These are phyloP conservation scores for Ophiostoma sp. DNA, from an alignment of 2,329 filamentous ascomycete species.

Conservation along the genomic window DNA sequence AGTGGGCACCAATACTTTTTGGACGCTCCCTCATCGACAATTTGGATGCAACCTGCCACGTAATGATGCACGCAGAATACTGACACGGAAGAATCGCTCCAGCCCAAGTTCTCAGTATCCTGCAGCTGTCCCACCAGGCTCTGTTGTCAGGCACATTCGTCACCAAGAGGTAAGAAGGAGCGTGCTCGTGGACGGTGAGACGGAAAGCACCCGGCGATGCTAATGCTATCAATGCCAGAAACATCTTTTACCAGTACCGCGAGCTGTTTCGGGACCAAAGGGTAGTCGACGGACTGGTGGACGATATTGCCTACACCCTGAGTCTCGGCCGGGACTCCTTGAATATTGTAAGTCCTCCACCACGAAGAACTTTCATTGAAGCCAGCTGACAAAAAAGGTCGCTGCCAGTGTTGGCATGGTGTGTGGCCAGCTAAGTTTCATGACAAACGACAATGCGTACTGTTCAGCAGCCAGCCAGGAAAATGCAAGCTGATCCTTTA, in stretches of 20 bases:
- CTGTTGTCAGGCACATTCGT: slow-evolving; percentile 55
- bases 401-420: slow-evolving; percentile 74
- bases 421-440: slow-evolving; percentile 55
- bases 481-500: slow-evolving; percentile 17
- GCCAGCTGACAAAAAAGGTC: slow-evolving; percentile 47
- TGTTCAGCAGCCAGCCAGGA: slow-evolving; percentile 17
- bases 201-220: background rate
- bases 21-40: background rate
- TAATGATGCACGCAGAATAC: background rate
- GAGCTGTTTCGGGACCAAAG: slow-evolving; percentile 69
- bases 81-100: slow-evolving; percentile 14
- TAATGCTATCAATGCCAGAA: slow-evolving; percentile 53
- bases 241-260: slow-evolving; percentile 77
- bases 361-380: too few relatives aligned
- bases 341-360: slow-evolving; percentile 59
- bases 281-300: slow-evolving; percentile 69
- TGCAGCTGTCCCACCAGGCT: slow-evolving; percentile 61
- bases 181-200: background rate
- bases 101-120: slow-evolving; percentile 60
- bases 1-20: slow-evolving; percentile 40
- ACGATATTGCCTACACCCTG: slow-evolving; percentile 72
- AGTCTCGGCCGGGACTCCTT: slow-evolving; percentile 62
- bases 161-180: slow-evolving; percentile 57
- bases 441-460: slow-evolving; percentile 34
- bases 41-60: background rate